Evolutionary conservation across 495 filamentous ascomycete species (phyloP).

Genomic region (Eremomyces bilateralis): DNA sequence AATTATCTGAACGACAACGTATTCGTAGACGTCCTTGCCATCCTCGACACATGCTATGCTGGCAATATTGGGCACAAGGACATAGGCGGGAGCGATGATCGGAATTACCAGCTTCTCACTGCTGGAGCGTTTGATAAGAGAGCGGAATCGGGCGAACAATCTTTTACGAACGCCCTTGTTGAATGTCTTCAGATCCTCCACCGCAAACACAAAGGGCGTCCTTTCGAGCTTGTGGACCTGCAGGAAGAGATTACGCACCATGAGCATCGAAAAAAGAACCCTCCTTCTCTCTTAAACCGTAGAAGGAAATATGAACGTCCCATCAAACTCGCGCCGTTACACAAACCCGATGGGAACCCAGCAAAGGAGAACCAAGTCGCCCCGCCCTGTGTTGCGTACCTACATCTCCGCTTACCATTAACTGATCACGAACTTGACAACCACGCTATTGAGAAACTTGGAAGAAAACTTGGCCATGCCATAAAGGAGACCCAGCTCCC

Average conservation of each 20-base stretch:
- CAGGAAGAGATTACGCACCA: neutral
- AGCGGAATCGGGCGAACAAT: slow-evolving; percentile 2
- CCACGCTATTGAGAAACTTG: neutral
- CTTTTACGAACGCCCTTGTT: neutral
- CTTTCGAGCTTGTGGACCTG: neutral
- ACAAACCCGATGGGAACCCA: neutral
- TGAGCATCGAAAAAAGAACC: neutral
- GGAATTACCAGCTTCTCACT: slow-evolving; percentile 2
- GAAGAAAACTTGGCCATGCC: neutral
- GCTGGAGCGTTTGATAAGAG: no score
- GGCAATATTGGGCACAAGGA: slow-evolving; percentile 3
- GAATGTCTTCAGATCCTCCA: neutral
- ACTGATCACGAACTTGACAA: neutral
- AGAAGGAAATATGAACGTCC: neutral
- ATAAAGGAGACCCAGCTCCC: no score
- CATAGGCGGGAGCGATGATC: neutral
- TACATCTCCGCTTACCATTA: neutral
- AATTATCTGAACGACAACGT: slow-evolving; percentile 1
- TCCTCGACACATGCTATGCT: slow-evolving; percentile 3
- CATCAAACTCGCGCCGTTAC: neutral
- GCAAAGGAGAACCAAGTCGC: neutral
- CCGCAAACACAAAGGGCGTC: neutral
- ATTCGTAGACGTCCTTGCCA: slow-evolving; percentile 1
- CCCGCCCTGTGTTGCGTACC: neutral
- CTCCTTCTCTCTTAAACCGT: neutral